Base-by-base conservation (phyloP, 2,329 filamentous ascomycete genomes). In the Aspergillus sp. region DNA sequence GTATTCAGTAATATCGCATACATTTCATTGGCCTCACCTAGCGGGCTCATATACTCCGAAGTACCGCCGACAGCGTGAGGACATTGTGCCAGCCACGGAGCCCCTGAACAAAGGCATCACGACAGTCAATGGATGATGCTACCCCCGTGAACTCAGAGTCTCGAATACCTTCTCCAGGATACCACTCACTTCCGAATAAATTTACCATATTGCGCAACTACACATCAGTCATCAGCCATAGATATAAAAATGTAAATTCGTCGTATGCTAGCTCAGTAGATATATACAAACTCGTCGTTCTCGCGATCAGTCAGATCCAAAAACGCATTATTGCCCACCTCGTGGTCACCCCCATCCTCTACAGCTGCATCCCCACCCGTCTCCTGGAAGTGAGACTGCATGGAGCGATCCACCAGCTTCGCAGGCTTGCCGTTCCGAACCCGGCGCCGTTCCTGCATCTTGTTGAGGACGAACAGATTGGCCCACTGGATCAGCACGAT, bases 261-360 rank as follows among this genome's bases (percentile, higher is more conserved):
- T 38, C 14, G 2, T n/a, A 38, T 3, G 14, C 16, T 16, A 38
- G 1, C 40, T 41, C 24, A 83, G 60, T 84, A 84, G 44, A 84
- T 77, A 67, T 83, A 86, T 14, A 86, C 77, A 69, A 88, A 88
- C 61, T 88, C 84, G 52, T 88, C 83, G 59, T 88, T 88, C 71
- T 84, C 72, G 17, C 79, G 69, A 65, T 88, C 85, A 1, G 85
- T 86, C 58, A 86, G 59, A 68, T 88, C 85, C 57, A 80, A 65
- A 46, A 82, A 80, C 0, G 78, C 79, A 44, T 79, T 76, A 14
- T 79, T 74, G 5, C 81, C 80, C 17, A 80, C 54, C 33, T 63
- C 61, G 30, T 56, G 51, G 7, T 60, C 56, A 6, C 49, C 56
- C 14, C 20, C 35, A 14, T 51, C 55, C 3, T 59, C 60, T 16